Base-by-base conservation (phyloP, 768 basidiomycete genomes). In the Boletus coccyginus region DNA sequence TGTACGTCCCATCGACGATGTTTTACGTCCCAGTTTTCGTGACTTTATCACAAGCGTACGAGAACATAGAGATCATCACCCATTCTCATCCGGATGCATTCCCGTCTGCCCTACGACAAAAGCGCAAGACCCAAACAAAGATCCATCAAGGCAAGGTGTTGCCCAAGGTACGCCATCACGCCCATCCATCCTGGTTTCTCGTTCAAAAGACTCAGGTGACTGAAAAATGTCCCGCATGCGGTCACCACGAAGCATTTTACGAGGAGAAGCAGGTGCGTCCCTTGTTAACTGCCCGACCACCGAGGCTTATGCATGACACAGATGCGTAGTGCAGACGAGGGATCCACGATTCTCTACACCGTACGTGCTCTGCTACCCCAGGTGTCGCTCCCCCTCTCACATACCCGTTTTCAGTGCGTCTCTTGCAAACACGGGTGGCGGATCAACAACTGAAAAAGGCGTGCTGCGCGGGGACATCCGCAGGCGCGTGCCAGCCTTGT, bases 51-150 rank as follows among this genome's bases (percentile, higher is more conserved):
- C 62, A 97, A 21, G 94, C 93, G 4, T 98, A 96, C 70, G 94
- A 98, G 63, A 90, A 93, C 71, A 88, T 87, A 31, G 84, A 90
- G 60, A 93, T 95, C 47, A 85, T 86, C 50, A 98, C 97, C 0
- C 86, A 84, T 27, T 97, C 95, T 9, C 90, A 94, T 60, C 90
- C 94, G 0, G 92, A 94, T 53, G 96, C 97, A 4, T 98, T 98
- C 70, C 96, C 97, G 0, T 94, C 92, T 29, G 81, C 87, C 0
- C 73, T 98, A 57, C 77, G 88, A 65, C 91, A 95, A 62, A 92
- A 92, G 64, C 79, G 90, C 53, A 92, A 95, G 73, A 97, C 93
- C 0, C 87, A 92, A 70, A 94, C 91, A 11, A 92, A 91, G 67
- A 73, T 77, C 17, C 89, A 92, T 60, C 86, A 88, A 38, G 79